Base-by-base conservation (phyloP, 805 yeast genomes). In the Suhomyces kilbournensis region DNA sequence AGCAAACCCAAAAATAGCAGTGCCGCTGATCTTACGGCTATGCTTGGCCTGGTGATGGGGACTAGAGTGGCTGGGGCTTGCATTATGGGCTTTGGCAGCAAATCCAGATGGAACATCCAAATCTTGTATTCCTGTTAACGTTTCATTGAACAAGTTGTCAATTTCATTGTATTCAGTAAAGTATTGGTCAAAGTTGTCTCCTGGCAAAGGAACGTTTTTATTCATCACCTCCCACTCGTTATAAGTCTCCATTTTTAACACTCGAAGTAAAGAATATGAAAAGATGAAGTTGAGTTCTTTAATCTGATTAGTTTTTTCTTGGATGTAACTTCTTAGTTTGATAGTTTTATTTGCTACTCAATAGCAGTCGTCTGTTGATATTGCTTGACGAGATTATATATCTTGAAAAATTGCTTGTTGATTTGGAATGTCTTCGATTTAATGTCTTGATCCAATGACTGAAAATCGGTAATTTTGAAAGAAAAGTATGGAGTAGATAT, bases 1-100 rank as follows among this genome's bases (percentile, higher is more conserved):
- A 7, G 77, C 71, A 58, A 80, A 87, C 0, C 96, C 96, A 67
- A 88, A 88, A 25, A 88, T 87, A 2, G 88, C 93, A 3, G 93
- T 85, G 12, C 96, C 96, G 71, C 91, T 85, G 17, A 81, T 75
- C 53, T 83, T 82, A 57, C 89, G 79, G 49, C 78, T 68, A 63
- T 87, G 93, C 28, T 58, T 56, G 30, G 52, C 50, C 46, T 51
- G 56, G 60, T 52, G 51, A 49, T 51, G 44, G 54, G 52, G 23
- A 25, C 23, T 30, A n/a, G 43, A 12, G 20, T 17, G 38, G 12
- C 28, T 42, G 22, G 17, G 40, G 10, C 34, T 26, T 44, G 51
- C 44, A 48, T 22, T 40, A 44, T 60, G 63, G 10, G 55, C 59
- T 49, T 60, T 57, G 47, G 48, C 15, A 32, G 48, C 65, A 47